Conservation (phyloP, 192 early-diverging fungal genomes). For the Coemansia sp. region DNA sequence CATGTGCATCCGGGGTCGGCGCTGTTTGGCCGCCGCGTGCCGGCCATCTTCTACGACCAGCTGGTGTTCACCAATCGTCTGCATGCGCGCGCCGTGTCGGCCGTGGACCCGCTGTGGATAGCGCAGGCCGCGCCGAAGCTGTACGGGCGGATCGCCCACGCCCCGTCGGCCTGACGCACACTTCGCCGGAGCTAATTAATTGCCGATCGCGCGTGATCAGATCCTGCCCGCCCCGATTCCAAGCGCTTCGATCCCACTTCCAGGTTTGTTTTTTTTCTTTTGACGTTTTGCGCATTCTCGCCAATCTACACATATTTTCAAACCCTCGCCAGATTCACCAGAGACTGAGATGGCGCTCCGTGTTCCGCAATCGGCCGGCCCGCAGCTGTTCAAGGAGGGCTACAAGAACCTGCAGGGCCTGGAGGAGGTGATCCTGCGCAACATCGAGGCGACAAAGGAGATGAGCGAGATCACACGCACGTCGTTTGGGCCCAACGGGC, state of each 20-base stretch:
- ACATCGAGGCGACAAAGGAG: constrained; percentile 93
- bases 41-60: constrained; percentile 86
- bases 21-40: constrained; percentile 73
- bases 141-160: constrained; percentile 42
- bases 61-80: constrained; percentile 85
- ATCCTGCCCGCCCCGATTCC: neutral
- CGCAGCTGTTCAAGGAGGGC: constrained; percentile 89
- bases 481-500: constrained; percentile 92
- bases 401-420: constrained; percentile 96
- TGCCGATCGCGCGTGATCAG: too few species aligned
- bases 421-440: constrained; percentile 91
- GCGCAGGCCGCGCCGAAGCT: constrained; percentile 74
- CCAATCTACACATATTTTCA: neutral
- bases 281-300: neutral
- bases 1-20: constrained; percentile 86
- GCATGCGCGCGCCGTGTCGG: constrained; percentile 81
- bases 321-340: neutral
- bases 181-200: too few species aligned
- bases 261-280: neutral
- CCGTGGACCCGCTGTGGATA: constrained; percentile 80
- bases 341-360: constrained; percentile 90
- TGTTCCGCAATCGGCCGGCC: constrained; percentile 76
- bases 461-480: constrained; percentile 90
- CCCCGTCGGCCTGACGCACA: too few species aligned
- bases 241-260: too few species aligned